These are phyloP conservation scores for Amanita subjunquillea DNA, from an alignment of 768 basidiomycete genomes.

Conservation along the genomic window DNA sequence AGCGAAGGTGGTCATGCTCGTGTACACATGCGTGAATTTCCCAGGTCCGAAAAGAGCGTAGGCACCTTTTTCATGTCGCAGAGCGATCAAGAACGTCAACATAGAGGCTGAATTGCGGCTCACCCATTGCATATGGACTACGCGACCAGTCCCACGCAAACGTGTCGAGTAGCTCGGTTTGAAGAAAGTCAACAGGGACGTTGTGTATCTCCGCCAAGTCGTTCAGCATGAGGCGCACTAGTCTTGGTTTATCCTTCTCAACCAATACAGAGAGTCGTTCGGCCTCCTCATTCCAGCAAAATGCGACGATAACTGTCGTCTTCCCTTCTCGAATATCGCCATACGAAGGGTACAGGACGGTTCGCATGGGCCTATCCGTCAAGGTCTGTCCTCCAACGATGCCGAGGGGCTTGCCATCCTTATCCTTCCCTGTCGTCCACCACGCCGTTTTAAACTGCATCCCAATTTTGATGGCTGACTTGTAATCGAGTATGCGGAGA, in stretches of 20 bases:
- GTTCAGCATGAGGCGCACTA: not conserved
- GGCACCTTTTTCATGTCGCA: conserved; percentile 13
- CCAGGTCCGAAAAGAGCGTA: conserved; percentile 24
- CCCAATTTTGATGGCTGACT: not conserved
- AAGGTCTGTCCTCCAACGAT: not conserved
- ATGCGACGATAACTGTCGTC: not conserved
- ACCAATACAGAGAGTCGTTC: not conserved
- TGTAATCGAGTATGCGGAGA: not conserved
- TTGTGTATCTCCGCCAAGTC: not conserved
- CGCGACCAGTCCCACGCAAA: not conserved
- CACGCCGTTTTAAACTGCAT: not conserved
- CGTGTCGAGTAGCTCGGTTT: not conserved
- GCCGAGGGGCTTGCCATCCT: not conserved
- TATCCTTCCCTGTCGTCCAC: conserved; percentile 17
- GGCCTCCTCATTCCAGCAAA: not conserved
- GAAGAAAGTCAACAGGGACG: not conserved
- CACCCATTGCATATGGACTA: not conserved
- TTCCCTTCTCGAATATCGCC: not conserved
- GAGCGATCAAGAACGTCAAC: not conserved
- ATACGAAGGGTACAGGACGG: not conserved
- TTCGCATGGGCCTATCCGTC: not conserved
- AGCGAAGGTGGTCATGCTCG: conserved; percentile 12
- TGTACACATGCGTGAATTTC: conserved; percentile 19
- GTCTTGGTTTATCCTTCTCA: not conserved
- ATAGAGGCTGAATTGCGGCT: not conserved